Conservation (phyloP, 257 asterid species). For the Apocynum venetum region DNA sequence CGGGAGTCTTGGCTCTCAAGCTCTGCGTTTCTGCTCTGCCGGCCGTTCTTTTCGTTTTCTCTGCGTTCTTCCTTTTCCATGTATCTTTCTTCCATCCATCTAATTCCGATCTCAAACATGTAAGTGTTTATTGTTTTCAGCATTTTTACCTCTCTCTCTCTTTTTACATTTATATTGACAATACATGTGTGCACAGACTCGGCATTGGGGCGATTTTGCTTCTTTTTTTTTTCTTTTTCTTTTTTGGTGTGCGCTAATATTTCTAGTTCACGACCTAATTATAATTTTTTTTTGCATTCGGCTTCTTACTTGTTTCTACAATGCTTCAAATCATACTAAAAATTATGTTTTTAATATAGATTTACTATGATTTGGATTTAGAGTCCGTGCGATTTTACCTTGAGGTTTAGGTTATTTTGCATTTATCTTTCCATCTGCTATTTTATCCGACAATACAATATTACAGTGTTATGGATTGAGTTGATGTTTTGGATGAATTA, state of each 20-base stretch:
- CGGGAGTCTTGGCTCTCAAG: constrained; percentile 20
- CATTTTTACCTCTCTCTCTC: background rate
- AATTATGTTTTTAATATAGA: background rate
- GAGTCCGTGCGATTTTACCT: background rate
- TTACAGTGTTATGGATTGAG: background rate
- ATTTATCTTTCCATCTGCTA: background rate
- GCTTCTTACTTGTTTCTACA: background rate
- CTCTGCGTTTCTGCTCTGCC: constrained; percentile 24
- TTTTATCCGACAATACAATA: background rate
- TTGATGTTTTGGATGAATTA: constrained; percentile 11
- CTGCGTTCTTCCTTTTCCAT: constrained; percentile 25
- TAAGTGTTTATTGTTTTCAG: constrained; percentile 13
- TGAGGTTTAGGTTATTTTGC: background rate
- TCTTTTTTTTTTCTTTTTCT: background rate
- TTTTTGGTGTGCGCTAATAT: background rate
- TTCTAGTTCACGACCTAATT: background rate
- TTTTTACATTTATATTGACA: background rate
- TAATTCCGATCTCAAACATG: constrained; percentile 31
- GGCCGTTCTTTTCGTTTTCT: constrained; percentile 21
- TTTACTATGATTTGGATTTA: background rate
- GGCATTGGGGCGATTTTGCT: background rate
- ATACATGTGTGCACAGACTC: background rate
- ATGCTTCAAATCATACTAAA: background rate
- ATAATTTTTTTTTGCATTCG: background rate
- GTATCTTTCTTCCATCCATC: constrained; percentile 21